Conservation (phyloP, 1,284 basidiomycete species). For the Tetrapyrgos nigripes region DNA sequence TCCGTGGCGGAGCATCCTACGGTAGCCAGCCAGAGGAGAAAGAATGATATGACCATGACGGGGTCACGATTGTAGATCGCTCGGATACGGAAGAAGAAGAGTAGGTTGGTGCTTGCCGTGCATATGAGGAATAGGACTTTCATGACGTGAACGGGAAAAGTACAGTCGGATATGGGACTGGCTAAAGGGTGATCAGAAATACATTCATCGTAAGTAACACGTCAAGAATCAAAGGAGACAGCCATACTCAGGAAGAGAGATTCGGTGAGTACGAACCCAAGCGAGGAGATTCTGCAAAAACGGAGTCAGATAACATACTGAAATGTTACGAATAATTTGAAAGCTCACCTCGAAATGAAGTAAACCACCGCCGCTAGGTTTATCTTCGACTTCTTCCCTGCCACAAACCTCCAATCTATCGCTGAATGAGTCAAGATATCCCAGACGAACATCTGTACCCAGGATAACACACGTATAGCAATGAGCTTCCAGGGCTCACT, state of each 20-base stretch:
- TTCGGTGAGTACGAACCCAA: not conserved
- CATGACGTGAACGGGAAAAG: not conserved
- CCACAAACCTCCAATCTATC: not conserved
- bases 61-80: not conserved
- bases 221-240: not conserved
- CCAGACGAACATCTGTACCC: not conserved
- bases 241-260: not conserved
- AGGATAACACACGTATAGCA: too few relatives aligned
- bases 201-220: not conserved
- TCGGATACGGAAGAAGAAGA: not conserved
- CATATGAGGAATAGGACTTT: not conserved
- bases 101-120: not conserved
- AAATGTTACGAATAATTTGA: too few relatives aligned
- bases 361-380: not conserved
- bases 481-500: too few relatives aligned
- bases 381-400: not conserved
- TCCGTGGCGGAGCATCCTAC: not conserved
- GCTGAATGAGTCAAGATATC: not conserved
- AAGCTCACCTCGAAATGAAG: not conserved
- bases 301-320: not conserved
- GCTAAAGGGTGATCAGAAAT: not conserved
- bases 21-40: not conserved
- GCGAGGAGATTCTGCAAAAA: not conserved
- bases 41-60: not conserved
- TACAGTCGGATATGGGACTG: not conserved